A percentile compares a stretch with the other conserved stretches of the same genome.
phyloP scores from a whole-genome alignment of 2,329 filamentous ascomycete genomes.

The Rhynchosporium secalis region DNA sequence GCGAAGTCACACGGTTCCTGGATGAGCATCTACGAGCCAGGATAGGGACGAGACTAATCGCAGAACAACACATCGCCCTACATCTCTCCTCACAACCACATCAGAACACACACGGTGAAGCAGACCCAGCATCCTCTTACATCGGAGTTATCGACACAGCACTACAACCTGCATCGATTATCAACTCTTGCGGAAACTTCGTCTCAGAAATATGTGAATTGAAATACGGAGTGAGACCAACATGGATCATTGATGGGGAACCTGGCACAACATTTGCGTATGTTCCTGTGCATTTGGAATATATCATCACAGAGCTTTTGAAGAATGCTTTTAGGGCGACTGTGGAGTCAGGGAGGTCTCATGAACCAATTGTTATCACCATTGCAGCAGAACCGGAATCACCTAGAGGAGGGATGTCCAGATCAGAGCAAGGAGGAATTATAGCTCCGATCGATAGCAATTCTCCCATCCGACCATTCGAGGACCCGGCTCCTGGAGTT shows the following conservation, averaged over 20 bases:
- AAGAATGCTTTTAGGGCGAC: constrained; percentile 97
- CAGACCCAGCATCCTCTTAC: constrained; percentile 60
- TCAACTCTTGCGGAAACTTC: constrained; percentile 83
- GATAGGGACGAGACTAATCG: constrained; percentile 91
- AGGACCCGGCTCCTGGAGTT: constrained; percentile 74
- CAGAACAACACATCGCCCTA: constrained; percentile 93
- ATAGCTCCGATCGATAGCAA: constrained; percentile 15
- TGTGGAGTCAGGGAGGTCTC: constrained; percentile 77
- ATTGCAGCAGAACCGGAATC: constrained; percentile 66
- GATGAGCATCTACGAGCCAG: constrained; percentile 91
- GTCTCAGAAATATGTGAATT: constrained; percentile 96
- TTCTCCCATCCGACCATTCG: constrained; percentile 54
- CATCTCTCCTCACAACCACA: constrained; percentile 76
- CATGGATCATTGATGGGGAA: constrained; percentile 79
- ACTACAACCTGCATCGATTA: constrained; percentile 75
- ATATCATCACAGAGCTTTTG: constrained; percentile 92
- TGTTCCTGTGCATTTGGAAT: constrained; percentile 93
- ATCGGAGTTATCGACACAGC: constrained; percentile 95
- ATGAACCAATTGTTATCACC: constrained; percentile 85
- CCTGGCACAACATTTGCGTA: constrained; percentile 88
- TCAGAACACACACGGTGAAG: constrained; percentile 54
- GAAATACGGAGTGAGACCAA: constrained; percentile 86
- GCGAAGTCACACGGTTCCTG: constrained; percentile 85
- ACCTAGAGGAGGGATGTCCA: neutral
- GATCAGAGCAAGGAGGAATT: neutral